Conservation (phyloP, 2,329 filamentous ascomycete genomes). For the Botrytis aclada region DNA sequence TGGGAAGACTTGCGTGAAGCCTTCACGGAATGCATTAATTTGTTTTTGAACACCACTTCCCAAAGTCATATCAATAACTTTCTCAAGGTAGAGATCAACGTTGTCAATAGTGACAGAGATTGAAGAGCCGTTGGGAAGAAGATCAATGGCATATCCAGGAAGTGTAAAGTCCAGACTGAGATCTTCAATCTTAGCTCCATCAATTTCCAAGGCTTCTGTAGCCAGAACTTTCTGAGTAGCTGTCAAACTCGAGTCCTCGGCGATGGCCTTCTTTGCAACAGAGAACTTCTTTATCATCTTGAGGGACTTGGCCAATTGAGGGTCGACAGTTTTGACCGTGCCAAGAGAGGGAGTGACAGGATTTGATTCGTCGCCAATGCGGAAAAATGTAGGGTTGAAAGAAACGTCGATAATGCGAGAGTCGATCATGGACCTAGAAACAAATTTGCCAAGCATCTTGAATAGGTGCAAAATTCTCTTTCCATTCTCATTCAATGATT, state of each 20-base stretch:
- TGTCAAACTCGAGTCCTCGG: conserved; percentile 65
- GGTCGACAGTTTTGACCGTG: conserved; percentile 84
- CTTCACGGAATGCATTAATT: conserved; percentile 83
- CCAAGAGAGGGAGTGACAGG: conserved; percentile 79
- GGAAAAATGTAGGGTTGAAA: conserved; percentile 97
- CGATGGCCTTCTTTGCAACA: conserved; percentile 76
- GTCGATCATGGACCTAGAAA: conserved; percentile 96
- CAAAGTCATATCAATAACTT: conserved; percentile 86
- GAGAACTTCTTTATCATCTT: conserved; percentile 85
- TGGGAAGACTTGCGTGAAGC: conserved; percentile 95
- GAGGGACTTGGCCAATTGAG: conserved; percentile 79
- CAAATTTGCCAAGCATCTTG: conserved; percentile 93
- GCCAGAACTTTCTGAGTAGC: conserved; percentile 68
- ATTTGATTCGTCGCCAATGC: conserved; percentile 67
- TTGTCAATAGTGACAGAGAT: conserved; percentile 82
- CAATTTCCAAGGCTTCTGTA: conserved; percentile 67
- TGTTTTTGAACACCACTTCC: conserved; percentile 85
- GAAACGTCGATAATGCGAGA: conserved; percentile 96
- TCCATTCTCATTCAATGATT: conserved; percentile 71
- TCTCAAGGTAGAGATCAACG: conserved; percentile 82
- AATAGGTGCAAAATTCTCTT: conserved; percentile 85
- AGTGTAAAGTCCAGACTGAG: conserved; percentile 91
- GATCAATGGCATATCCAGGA: conserved; percentile 85
- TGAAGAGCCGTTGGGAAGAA: conserved; percentile 71
- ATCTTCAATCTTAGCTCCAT: conserved; percentile 78